Percentiles rank a stretch among this genome's conserved stretches.
Evolutionary conservation across 352 stramenopile genomes (phyloP).

Genomic region (Plasmopara muralis): DNA sequence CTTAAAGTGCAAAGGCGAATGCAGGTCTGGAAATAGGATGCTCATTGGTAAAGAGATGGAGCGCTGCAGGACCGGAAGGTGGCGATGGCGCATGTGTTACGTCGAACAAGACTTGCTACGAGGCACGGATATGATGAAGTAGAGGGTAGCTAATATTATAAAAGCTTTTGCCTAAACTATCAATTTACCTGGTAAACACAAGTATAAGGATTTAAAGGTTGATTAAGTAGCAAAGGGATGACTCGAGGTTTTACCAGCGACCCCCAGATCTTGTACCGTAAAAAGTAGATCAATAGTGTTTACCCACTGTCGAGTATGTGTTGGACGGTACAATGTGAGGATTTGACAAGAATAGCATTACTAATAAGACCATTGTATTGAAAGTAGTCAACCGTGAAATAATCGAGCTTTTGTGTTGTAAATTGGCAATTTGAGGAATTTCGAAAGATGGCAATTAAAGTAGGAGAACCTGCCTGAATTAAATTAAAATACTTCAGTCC

Average conservation of each 20-base stretch:
- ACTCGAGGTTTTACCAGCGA: background rate
- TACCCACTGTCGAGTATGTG: no score
- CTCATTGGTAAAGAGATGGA: background rate
- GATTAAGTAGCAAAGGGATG: background rate
- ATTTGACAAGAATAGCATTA: no score
- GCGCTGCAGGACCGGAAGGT: background rate
- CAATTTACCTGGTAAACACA: background rate
- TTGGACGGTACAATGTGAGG: no score
- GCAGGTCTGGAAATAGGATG: conserved; percentile 10
- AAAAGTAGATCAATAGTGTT: no score
- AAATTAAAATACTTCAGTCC: no score
- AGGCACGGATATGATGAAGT: background rate
- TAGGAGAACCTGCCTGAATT: no score
- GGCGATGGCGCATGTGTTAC: conserved; percentile 11
- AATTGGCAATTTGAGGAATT: no score
- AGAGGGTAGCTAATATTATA: background rate
- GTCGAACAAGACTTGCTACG: conserved; percentile 5
- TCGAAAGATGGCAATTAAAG: no score
- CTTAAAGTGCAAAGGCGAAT: conserved; percentile 12
- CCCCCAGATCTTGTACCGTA: no score
- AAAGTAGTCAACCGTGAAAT: no score
- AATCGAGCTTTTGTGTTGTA: no score
- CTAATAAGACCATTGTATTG: no score
- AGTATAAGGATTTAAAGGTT: background rate
- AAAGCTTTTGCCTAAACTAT: background rate